phyloP scores from a whole-genome alignment of 768 basidiomycete genomes.

The Rhizopogon sp. region DNA sequence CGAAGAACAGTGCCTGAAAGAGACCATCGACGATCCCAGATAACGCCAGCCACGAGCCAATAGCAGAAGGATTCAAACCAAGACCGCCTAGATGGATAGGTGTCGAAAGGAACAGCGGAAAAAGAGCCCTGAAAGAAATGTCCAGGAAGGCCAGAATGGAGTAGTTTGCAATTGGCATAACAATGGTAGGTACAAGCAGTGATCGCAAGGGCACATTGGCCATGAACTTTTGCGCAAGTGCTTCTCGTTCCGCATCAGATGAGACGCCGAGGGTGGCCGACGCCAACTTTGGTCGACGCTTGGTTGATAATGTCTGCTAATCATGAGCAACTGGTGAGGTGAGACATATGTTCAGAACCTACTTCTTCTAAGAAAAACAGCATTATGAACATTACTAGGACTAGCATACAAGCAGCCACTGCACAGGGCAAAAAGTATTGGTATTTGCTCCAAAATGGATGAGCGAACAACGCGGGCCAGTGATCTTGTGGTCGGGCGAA shows the following conservation, averaged over 20 bases:
- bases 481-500: conserved; percentile 50
- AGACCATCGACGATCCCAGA: conserved; percentile 33
- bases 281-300: neutral
- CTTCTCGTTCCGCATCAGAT: neutral
- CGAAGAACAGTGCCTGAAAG: conserved; percentile 36
- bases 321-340: too few relatives aligned
- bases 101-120: conserved; percentile 42
- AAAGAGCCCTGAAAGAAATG: conserved; percentile 32
- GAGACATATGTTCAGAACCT: neutral
- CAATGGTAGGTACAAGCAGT: conserved; percentile 29
- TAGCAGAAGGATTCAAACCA: conserved; percentile 33
- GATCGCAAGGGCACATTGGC: conserved; percentile 25
- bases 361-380: conserved; percentile 26
- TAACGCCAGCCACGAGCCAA: conserved; percentile 33
- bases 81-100: conserved; percentile 39
- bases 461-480: conserved; percentile 44
- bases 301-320: neutral
- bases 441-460: conserved; percentile 29
- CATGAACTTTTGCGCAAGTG: neutral
- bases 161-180: conserved; percentile 40
- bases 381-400: conserved; percentile 12
- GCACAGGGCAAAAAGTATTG: conserved; percentile 33
- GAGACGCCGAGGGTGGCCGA: too few relatives aligned
- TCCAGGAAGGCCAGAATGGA: conserved; percentile 37
- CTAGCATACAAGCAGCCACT: conserved; percentile 12